Percentiles rank a stretch among this genome's conserved stretches.
These are phyloP conservation scores for Ascochyta rabiei DNA, from an alignment of 2,329 filamentous ascomycete species.

Conservation along the genomic window DNA sequence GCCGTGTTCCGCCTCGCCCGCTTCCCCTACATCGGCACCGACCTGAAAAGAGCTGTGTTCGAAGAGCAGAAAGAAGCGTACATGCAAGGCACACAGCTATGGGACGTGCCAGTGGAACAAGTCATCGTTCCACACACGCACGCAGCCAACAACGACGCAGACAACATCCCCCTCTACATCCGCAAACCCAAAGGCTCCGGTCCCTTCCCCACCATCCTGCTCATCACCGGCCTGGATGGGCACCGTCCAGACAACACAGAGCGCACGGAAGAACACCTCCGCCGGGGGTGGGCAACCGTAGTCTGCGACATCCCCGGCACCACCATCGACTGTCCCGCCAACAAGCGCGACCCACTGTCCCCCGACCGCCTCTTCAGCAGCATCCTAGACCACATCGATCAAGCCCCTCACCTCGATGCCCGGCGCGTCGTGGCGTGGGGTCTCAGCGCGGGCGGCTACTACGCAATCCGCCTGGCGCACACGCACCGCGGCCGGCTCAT, in stretches of 20 bases:
- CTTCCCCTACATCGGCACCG: slow-evolving; percentile 63
- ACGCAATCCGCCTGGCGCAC: slow-evolving; percentile 62
- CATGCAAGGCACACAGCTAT: slow-evolving; percentile 56
- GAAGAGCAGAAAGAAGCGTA: slow-evolving; percentile 69
- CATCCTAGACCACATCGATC: slow-evolving; percentile 59
- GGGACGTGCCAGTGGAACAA: slow-evolving; percentile 63
- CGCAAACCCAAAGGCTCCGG: slow-evolving; percentile 57
- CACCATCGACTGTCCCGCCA: slow-evolving; percentile 59
- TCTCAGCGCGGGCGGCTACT: slow-evolving; percentile 64
- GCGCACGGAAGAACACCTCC: slow-evolving; percentile 54
- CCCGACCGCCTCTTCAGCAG: slow-evolving; percentile 61
- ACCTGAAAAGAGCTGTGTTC: slow-evolving; percentile 65
- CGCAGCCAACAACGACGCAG: slow-evolving; percentile 58
- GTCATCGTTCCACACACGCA: slow-evolving; percentile 64
- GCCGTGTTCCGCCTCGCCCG: slow-evolving; percentile 74
- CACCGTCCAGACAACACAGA: slow-evolving; percentile 58
- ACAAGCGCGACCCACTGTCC: slow-evolving; percentile 53
- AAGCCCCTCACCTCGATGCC: slow-evolving; percentile 54
- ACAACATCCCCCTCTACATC: slow-evolving; percentile 67
- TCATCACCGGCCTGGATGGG: slow-evolving; percentile 64
- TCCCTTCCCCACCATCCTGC: slow-evolving; percentile 58
- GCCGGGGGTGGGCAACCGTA: slow-evolving; percentile 56
- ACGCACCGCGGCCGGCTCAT: slow-evolving; percentile 58
- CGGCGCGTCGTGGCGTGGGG: slow-evolving; percentile 60
- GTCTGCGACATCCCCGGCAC: slow-evolving; percentile 64